Evolutionary conservation across 2,329 filamentous ascomycete species (phyloP), one percentile per base, ranked within the genome.

Genomic region (Triangularia verruculosa): DNA sequence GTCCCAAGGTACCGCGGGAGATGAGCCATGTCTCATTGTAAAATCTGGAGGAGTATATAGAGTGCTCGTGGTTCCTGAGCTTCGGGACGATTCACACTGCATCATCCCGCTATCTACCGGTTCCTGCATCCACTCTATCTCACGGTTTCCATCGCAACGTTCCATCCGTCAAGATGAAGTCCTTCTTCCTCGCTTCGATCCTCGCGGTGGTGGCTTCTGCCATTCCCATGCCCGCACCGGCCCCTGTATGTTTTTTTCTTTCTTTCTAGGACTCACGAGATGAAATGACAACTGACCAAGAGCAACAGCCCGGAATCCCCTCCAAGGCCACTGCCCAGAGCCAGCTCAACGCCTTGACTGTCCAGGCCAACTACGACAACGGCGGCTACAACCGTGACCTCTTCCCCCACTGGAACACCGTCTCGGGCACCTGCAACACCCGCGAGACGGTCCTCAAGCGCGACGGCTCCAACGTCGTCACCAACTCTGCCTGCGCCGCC

Each of bases 391-490:
- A 82, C 63, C 87, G 91, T 59, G 82, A 85, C 70, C 76, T 88
- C 59, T 93, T 93, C 77, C 88, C 87, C 2, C 86, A 88, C 75
- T 93, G 90, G 90, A 84, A 82, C 69, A 88, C 85, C 28, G 82
- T 87, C 70, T 78, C 76, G 13, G 89, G 88, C 8, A 76, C 77
- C 4, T 95, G 91, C 82, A 88, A 92, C 77, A 90, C 90, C 20
- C 80, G 83, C 60, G 90, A 93, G 72, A 84, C 80, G 1, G 90
- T 94, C 34, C 82, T 94, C 25, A 83, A 87, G 76, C 88, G 91
- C 43, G 91, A 95, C 73, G 91, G 90, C 56, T 84, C 79, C 12
- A 78, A 80, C 68, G 88, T 94, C 11, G 77, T 82, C 4, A 80
- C 82, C 34, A 80, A 83, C 74, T 78, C 76, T 12, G 79, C 83